A percentile compares a stretch with the other conserved stretches of the same genome.
phyloP scores from a whole-genome alignment of 2,329 filamentous ascomycete genomes.

The Pezicula rhizophila region DNA sequence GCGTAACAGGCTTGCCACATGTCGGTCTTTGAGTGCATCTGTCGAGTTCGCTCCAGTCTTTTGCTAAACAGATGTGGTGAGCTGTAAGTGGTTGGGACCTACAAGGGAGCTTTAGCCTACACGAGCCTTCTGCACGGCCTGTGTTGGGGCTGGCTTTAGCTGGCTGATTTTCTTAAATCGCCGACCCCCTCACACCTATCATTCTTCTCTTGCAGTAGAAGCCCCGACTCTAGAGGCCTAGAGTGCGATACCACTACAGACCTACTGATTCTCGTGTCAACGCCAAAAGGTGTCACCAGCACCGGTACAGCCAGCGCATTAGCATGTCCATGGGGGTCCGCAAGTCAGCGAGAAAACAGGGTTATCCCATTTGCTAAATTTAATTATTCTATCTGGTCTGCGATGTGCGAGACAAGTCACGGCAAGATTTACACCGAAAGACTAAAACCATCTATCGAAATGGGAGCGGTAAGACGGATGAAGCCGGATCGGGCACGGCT shows the following conservation, averaged over 20 bases:
- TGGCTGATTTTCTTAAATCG: conserved; percentile 1
- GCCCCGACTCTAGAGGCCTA: not conserved
- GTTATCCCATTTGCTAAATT: no score
- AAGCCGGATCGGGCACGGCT: conserved; percentile 9
- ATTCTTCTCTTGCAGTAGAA: not conserved
- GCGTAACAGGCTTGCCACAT: conserved; percentile 12
- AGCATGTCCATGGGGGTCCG: no score
- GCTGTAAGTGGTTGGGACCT: conserved; percentile 6
- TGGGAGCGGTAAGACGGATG: not conserved
- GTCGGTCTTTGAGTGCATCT: conserved; percentile 13
- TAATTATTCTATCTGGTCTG: not conserved
- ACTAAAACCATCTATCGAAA: not conserved
- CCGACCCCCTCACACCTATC: not conserved
- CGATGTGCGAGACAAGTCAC: not conserved
- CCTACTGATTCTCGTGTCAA: no score
- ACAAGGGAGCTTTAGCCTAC: no score
- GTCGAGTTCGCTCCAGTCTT: not conserved
- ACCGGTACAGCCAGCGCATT: not conserved
- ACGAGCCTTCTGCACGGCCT: conserved; percentile 1
- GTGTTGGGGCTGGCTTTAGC: not conserved
- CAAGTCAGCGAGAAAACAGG: no score
- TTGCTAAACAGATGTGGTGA: conserved; percentile 10
- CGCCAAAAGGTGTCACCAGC: no score
- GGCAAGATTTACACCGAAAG: no score
- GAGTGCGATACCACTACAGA: no score